Percentiles rank a stretch among this genome's conserved stretches.
These are phyloP conservation scores for Porpolomopsis calyptriformis DNA, from an alignment of 768 basidiomycete species.

Conservation along the genomic window DNA sequence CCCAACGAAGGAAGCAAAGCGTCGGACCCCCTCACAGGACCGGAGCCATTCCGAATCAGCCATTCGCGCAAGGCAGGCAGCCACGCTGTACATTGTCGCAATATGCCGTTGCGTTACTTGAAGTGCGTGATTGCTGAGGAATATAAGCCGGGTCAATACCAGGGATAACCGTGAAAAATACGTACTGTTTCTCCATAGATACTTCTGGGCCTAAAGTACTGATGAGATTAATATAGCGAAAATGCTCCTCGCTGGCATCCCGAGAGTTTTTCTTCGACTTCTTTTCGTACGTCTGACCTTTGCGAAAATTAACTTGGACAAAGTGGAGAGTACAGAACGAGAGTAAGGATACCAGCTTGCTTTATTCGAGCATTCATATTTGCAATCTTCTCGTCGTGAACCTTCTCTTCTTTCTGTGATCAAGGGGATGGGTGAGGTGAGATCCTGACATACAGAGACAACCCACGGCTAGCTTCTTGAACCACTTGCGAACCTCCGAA, in stretches of 20 bases:
- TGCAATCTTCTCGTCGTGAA: constrained; percentile 60
- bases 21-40: constrained; percentile 60
- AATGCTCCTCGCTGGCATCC: constrained; percentile 65
- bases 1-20: constrained; percentile 56
- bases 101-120: constrained; percentile 53
- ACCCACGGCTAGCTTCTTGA: constrained; percentile 71
- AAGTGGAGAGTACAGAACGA: background rate
- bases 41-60: constrained; percentile 73
- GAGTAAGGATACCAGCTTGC: constrained; percentile 46
- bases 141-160: background rate
- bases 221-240: constrained; percentile 65
- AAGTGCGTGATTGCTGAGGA: constrained; percentile 54
- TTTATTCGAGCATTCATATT: constrained; percentile 64
- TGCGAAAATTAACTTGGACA: constrained; percentile 4
- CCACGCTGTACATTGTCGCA: constrained; percentile 46
- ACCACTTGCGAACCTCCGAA: constrained; percentile 72
- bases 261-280: constrained; percentile 63
- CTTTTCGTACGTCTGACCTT: constrained; percentile 69
- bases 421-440: background rate
- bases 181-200: constrained; percentile 71
- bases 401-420: constrained; percentile 66
- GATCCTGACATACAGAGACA: constrained; percentile 1
- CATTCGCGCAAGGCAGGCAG: constrained; percentile 55
- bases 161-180: constrained; percentile 8
- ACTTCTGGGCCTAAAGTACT: constrained; percentile 67